A percentile compares a stretch with the other conserved stretches of the same genome.
Evolutionary conservation across 176 grass and related monocot species (phyloP).

Genomic region (Canna indica): DNA sequence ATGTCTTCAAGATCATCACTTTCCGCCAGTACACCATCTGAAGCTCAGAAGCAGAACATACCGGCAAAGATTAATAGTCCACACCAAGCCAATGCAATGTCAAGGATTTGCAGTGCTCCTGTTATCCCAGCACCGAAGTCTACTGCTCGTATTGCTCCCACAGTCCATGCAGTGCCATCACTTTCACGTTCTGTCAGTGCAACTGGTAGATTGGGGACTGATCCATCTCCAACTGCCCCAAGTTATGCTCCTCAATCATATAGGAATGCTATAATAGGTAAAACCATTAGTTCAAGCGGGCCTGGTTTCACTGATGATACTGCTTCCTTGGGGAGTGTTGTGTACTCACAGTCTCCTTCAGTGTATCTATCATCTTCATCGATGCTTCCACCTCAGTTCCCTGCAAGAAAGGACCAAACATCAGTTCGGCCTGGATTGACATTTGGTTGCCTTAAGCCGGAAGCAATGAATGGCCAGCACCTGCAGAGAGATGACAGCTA

Average conservation of each 20-base stretch:
- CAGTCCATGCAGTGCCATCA: slow-evolving; percentile 34
- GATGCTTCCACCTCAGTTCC: slow-evolving; percentile 10
- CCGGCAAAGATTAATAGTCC: slow-evolving; percentile 22
- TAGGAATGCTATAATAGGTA: slow-evolving; percentile 58
- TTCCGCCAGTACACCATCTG: slow-evolving; percentile 22
- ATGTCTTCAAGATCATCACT: slow-evolving; percentile 27
- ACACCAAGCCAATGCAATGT: slow-evolving; percentile 23
- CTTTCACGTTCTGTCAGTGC: slow-evolving; percentile 40
- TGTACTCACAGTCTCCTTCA: slow-evolving; percentile 17
- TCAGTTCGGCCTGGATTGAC: slow-evolving; percentile 9
- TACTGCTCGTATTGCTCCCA: slow-evolving; percentile 24
- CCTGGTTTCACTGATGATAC: slow-evolving; percentile 31
- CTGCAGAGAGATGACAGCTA: slow-evolving; percentile 4
- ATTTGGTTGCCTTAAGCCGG: slow-evolving; percentile 15
- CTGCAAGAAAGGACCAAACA: slow-evolving; percentile 8
- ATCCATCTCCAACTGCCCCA: slow-evolving; percentile 27
- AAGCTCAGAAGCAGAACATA: slow-evolving; percentile 23
- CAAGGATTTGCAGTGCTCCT: slow-evolving; percentile 70
- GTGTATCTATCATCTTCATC: slow-evolving; percentile 21
- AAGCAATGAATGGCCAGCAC: neutral
- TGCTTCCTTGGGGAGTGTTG: slow-evolving; percentile 24
- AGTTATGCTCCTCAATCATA: slow-evolving; percentile 53
- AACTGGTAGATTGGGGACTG: slow-evolving; percentile 35
- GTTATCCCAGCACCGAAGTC: slow-evolving; percentile 41
- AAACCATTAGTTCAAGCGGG: slow-evolving; percentile 14